Evolutionary conservation across 345 rosid genomes (phyloP).

Genomic region (Salix dunnii): DNA sequence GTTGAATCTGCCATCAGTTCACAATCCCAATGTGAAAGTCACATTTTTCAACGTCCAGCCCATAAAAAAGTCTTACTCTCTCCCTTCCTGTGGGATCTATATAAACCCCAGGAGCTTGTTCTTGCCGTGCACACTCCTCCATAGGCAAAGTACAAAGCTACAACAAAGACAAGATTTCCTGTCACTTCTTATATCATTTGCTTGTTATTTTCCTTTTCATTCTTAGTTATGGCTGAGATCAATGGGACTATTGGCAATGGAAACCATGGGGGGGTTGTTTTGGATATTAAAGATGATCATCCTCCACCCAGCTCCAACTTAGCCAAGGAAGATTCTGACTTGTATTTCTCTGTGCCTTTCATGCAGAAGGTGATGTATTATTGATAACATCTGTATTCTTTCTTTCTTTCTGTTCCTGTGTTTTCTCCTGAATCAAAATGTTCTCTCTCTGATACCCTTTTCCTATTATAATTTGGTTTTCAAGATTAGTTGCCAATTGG

Average conservation of each 20-base stretch:
- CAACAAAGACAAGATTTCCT: background rate
- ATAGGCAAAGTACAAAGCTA: background rate
- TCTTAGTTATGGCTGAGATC: conserved; percentile 48
- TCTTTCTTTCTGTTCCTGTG: background rate
- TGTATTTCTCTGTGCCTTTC: conserved; percentile 60
- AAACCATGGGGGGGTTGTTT: conserved; percentile 30
- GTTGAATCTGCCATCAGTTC: conserved; percentile 36
- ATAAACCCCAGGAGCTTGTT: background rate
- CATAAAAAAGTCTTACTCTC: background rate
- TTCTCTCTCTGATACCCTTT: background rate
- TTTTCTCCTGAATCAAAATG: background rate
- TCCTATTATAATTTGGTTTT: background rate
- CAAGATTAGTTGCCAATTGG: background rate
- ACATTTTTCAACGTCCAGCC: conserved; percentile 37
- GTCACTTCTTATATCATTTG: background rate
- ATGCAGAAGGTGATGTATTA: conserved; percentile 55
- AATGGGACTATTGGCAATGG: conserved; percentile 26
- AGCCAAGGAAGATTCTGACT: conserved; percentile 38
- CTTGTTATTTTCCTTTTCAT: background rate
- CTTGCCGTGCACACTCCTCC: background rate
- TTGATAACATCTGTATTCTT: background rate
- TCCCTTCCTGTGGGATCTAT: background rate
- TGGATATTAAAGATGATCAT: conserved; percentile 47
- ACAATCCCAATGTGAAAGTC: background rate
- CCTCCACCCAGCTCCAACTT: conserved; percentile 18